A percentile compares a stretch with the other conserved stretches of the same genome.
These are phyloP conservation scores for Candida peoriensis DNA, from an alignment of 805 yeast genomes.

Conservation along the genomic window DNA sequence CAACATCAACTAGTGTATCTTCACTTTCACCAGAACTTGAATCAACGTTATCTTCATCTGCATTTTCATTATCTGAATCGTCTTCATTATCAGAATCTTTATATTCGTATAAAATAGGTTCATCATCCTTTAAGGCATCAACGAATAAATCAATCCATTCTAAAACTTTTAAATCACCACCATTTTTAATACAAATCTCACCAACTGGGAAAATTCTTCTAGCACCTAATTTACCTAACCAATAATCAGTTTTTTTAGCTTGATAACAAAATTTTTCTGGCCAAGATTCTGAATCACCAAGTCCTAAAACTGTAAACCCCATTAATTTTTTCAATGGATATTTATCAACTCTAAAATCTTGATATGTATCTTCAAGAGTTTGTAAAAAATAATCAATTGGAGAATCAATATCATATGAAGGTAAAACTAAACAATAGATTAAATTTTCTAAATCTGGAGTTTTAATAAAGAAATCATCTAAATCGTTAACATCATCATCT, in stretches of 20 bases:
- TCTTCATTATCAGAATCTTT: constrained; percentile 53
- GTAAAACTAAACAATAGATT: constrained; percentile 70
- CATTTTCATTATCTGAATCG: constrained; percentile 34
- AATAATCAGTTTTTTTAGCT: constrained; percentile 66
- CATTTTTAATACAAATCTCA: constrained; percentile 71
- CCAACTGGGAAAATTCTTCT: constrained; percentile 82
- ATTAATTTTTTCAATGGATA: constrained; percentile 63
- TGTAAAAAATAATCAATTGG: constrained; percentile 87
- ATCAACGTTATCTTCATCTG: constrained; percentile 20
- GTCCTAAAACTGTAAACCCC: constrained; percentile 82
- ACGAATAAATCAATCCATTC: constrained; percentile 66
- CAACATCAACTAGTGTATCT: constrained; percentile 66
- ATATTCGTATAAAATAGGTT: constrained; percentile 58
- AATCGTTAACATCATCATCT: constrained; percentile 81
- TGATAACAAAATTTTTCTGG: constrained; percentile 83
- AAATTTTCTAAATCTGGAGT: constrained; percentile 47
- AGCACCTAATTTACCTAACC: constrained; percentile 80
- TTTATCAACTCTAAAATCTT: constrained; percentile 83
- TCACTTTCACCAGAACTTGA: constrained; percentile 27
- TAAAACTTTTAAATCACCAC: constrained; percentile 50
- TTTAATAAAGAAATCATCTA: constrained; percentile 74
- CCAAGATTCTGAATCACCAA: constrained; percentile 89
- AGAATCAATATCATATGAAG: constrained; percentile 89
- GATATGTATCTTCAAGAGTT: constrained; percentile 70
- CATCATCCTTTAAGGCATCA: constrained; percentile 61